Conservation (phyloP, 1,284 basidiomycete species). For the Xerocomus minutiporus region DNA sequence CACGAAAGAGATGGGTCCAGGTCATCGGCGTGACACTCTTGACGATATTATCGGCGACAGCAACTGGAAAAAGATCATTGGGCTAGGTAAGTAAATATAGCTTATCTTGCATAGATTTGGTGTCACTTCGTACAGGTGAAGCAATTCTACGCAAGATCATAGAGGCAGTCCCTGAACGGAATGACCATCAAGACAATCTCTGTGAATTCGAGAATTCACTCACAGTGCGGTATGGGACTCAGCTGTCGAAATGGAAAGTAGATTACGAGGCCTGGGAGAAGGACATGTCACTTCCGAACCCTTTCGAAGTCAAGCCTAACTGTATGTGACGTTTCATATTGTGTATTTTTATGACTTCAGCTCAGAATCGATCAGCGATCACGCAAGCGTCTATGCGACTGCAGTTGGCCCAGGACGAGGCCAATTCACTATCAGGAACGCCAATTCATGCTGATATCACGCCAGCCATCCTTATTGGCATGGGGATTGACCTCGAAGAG, state of each 20-base stretch:
- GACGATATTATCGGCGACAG: slow-evolving; percentile 5
- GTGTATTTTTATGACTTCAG: neutral
- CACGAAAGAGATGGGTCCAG: slow-evolving; percentile 14
- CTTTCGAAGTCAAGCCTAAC: slow-evolving; percentile 1
- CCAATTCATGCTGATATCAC: neutral
- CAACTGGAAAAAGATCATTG: slow-evolving; percentile 7
- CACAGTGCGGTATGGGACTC: neutral
- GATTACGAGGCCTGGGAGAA: neutral
- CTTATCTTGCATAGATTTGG: neutral
- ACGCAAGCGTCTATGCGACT: neutral
- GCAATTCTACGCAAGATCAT: neutral
- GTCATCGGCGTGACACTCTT: slow-evolving; percentile 1
- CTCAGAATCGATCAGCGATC: neutral
- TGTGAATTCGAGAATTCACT: neutral
- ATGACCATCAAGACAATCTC: neutral
- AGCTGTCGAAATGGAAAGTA: neutral
- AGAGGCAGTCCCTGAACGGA: slow-evolving; percentile 1
- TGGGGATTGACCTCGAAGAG: neutral
- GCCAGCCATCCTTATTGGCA: neutral
- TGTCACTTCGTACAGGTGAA: neutral
- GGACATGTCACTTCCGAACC: neutral
- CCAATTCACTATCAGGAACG: neutral
- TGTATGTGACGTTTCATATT: neutral
- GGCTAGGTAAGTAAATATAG: neutral
- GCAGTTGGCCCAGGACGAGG: neutral